These are phyloP conservation scores for Silene latifolia DNA, from an alignment of 148 eudicot species.

Conservation along the genomic window DNA sequence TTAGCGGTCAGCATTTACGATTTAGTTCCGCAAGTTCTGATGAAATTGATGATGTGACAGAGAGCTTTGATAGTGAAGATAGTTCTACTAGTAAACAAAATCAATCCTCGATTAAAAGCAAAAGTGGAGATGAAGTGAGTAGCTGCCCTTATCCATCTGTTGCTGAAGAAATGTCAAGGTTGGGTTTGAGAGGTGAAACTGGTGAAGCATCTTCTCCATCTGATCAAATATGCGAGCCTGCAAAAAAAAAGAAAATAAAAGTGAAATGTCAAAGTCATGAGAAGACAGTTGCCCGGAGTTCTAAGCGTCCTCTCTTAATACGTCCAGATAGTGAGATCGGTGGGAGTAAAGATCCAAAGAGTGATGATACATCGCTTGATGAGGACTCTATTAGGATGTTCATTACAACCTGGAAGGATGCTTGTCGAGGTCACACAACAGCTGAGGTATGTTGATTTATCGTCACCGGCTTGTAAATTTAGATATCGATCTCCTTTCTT, in stretches of 20 bases:
- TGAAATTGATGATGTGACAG: constrained; percentile 38
- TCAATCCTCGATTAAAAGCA: constrained; percentile 31
- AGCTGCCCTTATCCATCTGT: constrained; percentile 87
- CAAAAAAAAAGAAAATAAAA: constrained; percentile 42
- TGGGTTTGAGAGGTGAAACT: constrained; percentile 59
- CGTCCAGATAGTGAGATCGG: constrained; percentile 4
- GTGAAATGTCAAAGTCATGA: constrained; percentile 28
- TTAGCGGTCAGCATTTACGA: constrained; percentile 55
- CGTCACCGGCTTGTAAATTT: neutral
- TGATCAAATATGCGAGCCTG: constrained; percentile 12
- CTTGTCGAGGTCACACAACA: constrained; percentile 52
- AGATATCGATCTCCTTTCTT: neutral
- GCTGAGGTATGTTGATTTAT: constrained; percentile 49
- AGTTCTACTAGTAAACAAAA: constrained; percentile 20
- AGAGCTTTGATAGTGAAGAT: constrained; percentile 32
- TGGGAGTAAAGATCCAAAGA: constrained; percentile 9
- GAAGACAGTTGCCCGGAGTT: constrained; percentile 19
- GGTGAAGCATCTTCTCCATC: constrained; percentile 18
- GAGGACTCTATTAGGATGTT: constrained; percentile 54
- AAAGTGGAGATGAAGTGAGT: constrained; percentile 45
- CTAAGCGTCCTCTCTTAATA: constrained; percentile 1
- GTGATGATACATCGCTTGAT: constrained; percentile 29
- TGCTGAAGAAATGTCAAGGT: constrained; percentile 72
- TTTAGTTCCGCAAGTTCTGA: constrained; percentile 64
- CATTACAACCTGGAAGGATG: constrained; percentile 83